A percentile compares a stretch with the other conserved stretches of the same genome.
phyloP scores from a whole-genome alignment of 2,329 filamentous ascomycete genomes.

The Chrysoporthe puriensis region DNA sequence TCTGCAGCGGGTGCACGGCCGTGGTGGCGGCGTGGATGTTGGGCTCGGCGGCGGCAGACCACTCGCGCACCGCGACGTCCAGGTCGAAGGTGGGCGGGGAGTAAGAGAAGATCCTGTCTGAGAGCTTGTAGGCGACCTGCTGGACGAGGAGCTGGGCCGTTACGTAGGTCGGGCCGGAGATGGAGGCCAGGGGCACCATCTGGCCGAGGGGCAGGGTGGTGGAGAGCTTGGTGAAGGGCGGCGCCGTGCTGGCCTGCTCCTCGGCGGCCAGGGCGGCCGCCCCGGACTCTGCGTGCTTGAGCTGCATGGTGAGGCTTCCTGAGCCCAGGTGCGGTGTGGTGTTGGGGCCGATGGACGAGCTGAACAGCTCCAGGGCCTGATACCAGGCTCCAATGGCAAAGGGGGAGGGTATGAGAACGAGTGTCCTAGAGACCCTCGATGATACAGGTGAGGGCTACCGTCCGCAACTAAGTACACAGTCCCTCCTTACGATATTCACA shows the following conservation, averaged over 20 bases:
- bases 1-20: slow-evolving; percentile 79
- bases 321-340: not conserved
- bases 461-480: not conserved
- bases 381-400: not conserved
- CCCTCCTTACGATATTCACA: not conserved
- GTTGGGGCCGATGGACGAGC: not conserved
- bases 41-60: slow-evolving; percentile 69
- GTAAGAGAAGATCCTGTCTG: slow-evolving; percentile 97
- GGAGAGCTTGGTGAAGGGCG: slow-evolving; percentile 48
- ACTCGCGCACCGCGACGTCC: slow-evolving; percentile 79
- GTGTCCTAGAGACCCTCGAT: not conserved
- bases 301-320: slow-evolving; percentile 27
- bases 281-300: slow-evolving; percentile 44
- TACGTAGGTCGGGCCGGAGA: slow-evolving; percentile 87
- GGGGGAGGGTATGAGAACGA: not conserved
- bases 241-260: slow-evolving; percentile 36
- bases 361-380: not conserved
- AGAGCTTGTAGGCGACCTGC: slow-evolving; percentile 92
- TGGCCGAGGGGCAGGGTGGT: slow-evolving; percentile 62
- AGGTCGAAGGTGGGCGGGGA: slow-evolving; percentile 93
- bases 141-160: slow-evolving; percentile 93
- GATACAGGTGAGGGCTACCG: not conserved
- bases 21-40: slow-evolving; percentile 86
- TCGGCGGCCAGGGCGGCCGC: slow-evolving; percentile 36
- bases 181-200: slow-evolving; percentile 57